Evolutionary conservation across 202 grass and related monocot genomes (phyloP), one percentile per base, ranked within the genome.

Genomic region (Saccharum hybrid): DNA sequence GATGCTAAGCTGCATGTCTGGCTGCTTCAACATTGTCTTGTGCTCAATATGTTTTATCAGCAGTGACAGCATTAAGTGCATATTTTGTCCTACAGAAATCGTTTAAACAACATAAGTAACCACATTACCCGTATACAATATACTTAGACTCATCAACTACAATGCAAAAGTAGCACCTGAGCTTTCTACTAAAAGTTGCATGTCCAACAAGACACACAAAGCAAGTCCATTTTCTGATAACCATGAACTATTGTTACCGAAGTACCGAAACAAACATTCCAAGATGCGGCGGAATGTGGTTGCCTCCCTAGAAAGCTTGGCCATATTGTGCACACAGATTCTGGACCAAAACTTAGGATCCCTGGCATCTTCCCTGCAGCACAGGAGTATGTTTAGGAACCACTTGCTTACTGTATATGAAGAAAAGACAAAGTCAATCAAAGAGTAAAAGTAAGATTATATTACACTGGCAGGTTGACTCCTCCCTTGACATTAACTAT

Each of bases 41-140:
- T 99, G 91, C 71, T 99, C 96, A 73, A 99, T 89, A 88, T 99
- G 93, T 93, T 99, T 99, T 89, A 99, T 85, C 64, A 99, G 66
- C 70, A 99, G 74, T 23, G 96, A 96, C 68, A 96, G 71, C 82
- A 99, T 74, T 72, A 96, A 88, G 82, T 96, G 91, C 83, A 90
- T 92, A 84, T 90, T 99, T 90, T 90, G 84, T 12, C 91, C 96
- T 95, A 83, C 19, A 87, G 22, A 82, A 85, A 65, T 74, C 28
- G 67, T 85, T 88, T 74, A 37, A 85, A 19, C 21, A 66, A 78
- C 43, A n/a, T n/a, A 85, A 91, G 60, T 73, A 70, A 75, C 22
- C 23, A 26, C 26, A 26, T 14, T 75, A 43, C 38, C 34, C 40
- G 37, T 18, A 81, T 63, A 61, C 16, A 26, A 43, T 61, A 40